Evolutionary conservation across 2,329 filamentous ascomycete species (phyloP).

Genomic region (Fusarium metavorans): DNA sequence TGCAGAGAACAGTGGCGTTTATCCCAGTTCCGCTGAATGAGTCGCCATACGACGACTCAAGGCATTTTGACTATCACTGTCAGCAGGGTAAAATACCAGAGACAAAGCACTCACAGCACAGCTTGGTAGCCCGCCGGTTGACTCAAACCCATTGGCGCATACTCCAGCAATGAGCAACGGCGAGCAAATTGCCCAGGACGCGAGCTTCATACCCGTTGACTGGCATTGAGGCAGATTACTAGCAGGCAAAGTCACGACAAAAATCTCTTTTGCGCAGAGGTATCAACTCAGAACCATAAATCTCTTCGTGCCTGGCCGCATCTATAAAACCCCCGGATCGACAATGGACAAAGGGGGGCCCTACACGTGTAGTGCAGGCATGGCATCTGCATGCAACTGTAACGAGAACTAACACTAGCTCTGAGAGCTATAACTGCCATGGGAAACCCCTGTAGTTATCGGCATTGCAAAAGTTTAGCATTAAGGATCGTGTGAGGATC

Average conservation of each 20-base stretch:
- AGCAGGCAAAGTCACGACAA: neutral
- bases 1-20: constrained; percentile 28
- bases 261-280: neutral
- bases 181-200: constrained; percentile 33
- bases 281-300: neutral
- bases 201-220: constrained; percentile 34
- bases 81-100: neutral
- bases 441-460: neutral
- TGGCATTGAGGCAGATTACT: constrained; percentile 28
- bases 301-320: constrained; percentile 4
- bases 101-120: constrained; percentile 19
- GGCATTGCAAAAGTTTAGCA: constrained; percentile 14
- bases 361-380: constrained; percentile 16
- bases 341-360: constrained; percentile 16
- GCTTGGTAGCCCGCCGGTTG: constrained; percentile 20
- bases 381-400: constrained; percentile 22
- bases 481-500: constrained; percentile 25
- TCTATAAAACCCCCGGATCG: constrained; percentile 22
- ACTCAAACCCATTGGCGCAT: constrained; percentile 16
- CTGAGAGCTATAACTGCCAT: neutral
- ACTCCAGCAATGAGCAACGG: constrained; percentile 27
- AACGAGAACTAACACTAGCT: constrained; percentile 22
- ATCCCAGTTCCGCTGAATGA: neutral
- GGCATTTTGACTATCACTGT: constrained; percentile 15
- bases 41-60: constrained; percentile 9